Percentiles rank a stretch among this genome's conserved stretches.
These are phyloP conservation scores for Asterophora parasitica DNA, from an alignment of 768 basidiomycete species.

Conservation along the genomic window DNA sequence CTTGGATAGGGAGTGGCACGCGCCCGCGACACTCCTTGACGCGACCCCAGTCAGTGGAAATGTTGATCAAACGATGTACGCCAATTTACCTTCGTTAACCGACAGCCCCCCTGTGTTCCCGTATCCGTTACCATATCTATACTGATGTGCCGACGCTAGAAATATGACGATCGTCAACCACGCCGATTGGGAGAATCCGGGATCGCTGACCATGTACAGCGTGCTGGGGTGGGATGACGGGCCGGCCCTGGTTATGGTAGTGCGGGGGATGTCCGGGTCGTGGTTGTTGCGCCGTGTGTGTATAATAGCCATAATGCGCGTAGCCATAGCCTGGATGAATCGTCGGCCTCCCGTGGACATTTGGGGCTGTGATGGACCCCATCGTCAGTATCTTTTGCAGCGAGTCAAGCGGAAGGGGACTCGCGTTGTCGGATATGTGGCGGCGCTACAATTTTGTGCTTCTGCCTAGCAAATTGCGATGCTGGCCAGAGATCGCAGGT, in stretches of 20 bases:
- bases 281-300: background rate
- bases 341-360: background rate
- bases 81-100: conserved; percentile 1
- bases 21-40: background rate
- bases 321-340: background rate
- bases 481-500: conserved; percentile 20
- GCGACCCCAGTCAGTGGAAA: background rate
- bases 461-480: conserved; percentile 8
- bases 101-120: background rate
- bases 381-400: conserved; percentile 19
- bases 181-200: background rate
- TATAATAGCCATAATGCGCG: background rate
- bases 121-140: background rate
- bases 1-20: background rate
- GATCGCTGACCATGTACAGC: conserved; percentile 1
- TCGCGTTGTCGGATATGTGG: background rate
- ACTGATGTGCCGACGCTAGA: background rate
- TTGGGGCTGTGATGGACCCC: background rate
- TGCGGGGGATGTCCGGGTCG: background rate
- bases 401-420: background rate
- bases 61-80: background rate
- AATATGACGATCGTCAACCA: background rate
- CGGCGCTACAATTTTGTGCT: conserved; percentile 2
- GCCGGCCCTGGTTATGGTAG: background rate
- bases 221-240: background rate